These are phyloP conservation scores for Myriosclerotinia duriaeana DNA, from an alignment of 2,329 filamentous ascomycete species.

Conservation along the genomic window DNA sequence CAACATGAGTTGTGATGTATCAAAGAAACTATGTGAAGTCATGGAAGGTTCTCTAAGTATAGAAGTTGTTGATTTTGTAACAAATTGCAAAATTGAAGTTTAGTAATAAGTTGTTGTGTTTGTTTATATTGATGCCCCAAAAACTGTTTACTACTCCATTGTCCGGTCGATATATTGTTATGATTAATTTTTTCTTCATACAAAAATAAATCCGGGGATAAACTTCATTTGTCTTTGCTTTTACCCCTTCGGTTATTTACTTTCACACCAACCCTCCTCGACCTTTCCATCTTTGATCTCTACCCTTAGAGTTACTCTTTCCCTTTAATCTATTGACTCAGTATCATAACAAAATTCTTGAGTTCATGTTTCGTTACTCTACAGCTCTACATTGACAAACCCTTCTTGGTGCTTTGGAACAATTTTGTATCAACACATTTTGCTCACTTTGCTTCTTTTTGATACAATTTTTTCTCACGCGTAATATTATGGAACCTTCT, in stretches of 20 bases:
- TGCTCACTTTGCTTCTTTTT: constrained; percentile 26
- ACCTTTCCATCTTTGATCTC: constrained; percentile 1
- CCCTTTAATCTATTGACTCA: not conserved
- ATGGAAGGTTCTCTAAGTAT: not conserved
- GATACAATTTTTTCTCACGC: constrained; percentile 15
- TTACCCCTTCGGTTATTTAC: constrained; percentile 9
- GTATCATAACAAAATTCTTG: not conserved
- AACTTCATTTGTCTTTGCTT: not conserved
- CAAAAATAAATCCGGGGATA: not conserved
- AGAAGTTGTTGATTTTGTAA: not conserved
- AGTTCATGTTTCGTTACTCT: not conserved
- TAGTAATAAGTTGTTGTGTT: not conserved
- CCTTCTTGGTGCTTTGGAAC: constrained; percentile 40
- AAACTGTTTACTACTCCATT: not conserved
- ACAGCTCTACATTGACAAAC: constrained; percentile 25
- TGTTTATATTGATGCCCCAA: not conserved
- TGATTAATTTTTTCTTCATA: not conserved
- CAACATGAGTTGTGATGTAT: not conserved
- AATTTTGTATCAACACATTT: constrained; percentile 41
- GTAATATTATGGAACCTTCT: constrained; percentile 34
- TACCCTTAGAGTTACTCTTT: not conserved
- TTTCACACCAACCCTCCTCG: not conserved
- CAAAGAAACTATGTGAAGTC: not conserved
- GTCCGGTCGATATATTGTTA: not conserved
- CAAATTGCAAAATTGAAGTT: not conserved